Evolutionary conservation across 2,329 filamentous ascomycete genomes (phyloP), one percentile per base, ranked within the genome.

Genomic region (Aspergillus brasiliensis): DNA sequence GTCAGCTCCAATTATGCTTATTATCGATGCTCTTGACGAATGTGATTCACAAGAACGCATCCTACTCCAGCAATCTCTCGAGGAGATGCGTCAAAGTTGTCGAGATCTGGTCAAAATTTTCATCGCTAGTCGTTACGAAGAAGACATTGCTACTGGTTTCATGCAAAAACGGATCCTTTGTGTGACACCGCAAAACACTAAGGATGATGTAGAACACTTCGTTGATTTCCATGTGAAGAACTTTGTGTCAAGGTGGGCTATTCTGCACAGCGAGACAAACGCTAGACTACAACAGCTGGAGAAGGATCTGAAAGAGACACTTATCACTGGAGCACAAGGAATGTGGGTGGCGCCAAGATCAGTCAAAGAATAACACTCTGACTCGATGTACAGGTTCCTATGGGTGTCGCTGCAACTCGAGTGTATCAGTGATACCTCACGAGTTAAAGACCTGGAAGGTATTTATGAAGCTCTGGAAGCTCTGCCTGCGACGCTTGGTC

Each of bases 21-120:
- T 56, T 10, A 46, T 56, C 28, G 38, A 56, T 28, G 52, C 37
- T 13, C 40, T 56, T 5, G 38, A 56, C 13, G 52, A 46, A 28
- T 55, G 52, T 19, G 15, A 47, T 17, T 17, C 52, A 3, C 34
- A 55, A 6, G 27, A 8, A 10, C n/a, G 23, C 5, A 40, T 31
- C 2, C 10, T 34, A 15, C 25, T 51, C 11, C 15, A 31, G 10
- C 28, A 51, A 2, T 11, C 48, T 15, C 25, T 51, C 8, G 25
- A 28, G 6, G 13, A 51, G 8, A 34, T 51, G 25, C n/a, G 17
- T 8, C 48, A 34, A 11, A 13, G 31, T 6, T 55, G 37, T n/a
- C 19, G 37, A 8, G 44, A 38, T 21, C 23, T 55, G 7, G 37
- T 46, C 21, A 55, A 55, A 17, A 2, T 55, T 2, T 55, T 55